These are phyloP conservation scores for Colletotrichum ledebouriae DNA, from an alignment of 2,329 filamentous ascomycete genomes.

Conservation along the genomic window DNA sequence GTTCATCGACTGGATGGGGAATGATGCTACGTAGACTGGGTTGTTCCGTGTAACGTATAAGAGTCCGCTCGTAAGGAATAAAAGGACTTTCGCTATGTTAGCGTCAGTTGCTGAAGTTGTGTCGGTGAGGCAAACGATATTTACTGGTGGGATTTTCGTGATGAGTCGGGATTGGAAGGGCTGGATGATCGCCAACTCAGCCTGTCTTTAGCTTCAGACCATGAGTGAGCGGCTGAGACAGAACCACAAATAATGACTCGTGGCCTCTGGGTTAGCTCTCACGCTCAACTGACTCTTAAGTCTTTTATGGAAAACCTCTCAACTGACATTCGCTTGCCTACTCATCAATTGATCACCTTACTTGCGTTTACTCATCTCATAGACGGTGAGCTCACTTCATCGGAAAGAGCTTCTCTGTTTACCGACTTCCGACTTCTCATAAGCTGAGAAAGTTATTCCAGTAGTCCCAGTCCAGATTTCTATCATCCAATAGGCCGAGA, in stretches of 20 bases:
- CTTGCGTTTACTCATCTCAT: too few relatives aligned
- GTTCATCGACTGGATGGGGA: background rate
- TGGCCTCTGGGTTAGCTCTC: background rate
- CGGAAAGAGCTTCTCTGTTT: background rate
- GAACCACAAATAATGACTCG: slow-evolving; percentile 8
- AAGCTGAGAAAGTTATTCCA: slow-evolving; percentile 31
- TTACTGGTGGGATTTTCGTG: background rate
- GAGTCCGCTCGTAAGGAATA: too few relatives aligned
- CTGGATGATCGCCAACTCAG: background rate
- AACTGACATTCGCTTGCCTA: too few relatives aligned
- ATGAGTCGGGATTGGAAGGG: background rate
- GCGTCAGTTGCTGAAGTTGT: background rate
- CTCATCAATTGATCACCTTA: too few relatives aligned
- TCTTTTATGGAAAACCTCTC: too few relatives aligned
- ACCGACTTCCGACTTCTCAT: background rate
- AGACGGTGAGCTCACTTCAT: too few relatives aligned
- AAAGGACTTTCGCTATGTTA: background rate
- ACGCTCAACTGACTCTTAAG: background rate
- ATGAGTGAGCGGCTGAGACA: background rate
- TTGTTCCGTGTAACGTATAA: background rate
- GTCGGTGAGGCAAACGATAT: background rate
- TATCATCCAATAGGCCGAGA: slow-evolving; percentile 7
- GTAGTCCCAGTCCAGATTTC: slow-evolving; percentile 33
- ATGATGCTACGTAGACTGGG: background rate
- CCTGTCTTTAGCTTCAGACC: background rate